phyloP scores from a whole-genome alignment of 495 filamentous ascomycete genomes.

The Arthonia radiata region DNA sequence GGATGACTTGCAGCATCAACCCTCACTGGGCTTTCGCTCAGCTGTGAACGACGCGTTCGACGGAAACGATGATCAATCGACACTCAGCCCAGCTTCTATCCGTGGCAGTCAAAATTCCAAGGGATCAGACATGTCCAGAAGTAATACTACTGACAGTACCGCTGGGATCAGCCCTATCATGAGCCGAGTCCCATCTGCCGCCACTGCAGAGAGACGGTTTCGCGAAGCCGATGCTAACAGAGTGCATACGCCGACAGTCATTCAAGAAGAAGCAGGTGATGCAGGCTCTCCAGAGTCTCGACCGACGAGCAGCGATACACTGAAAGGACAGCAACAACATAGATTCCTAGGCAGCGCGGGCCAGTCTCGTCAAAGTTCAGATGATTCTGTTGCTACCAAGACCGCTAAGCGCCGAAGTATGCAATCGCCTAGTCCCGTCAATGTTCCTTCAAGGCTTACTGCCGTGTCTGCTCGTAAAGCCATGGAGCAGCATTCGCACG shows the following conservation, averaged over 20 bases:
- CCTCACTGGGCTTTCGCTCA: conserved; percentile 38
- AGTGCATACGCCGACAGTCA: no score
- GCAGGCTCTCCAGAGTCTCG: conserved; percentile 6
- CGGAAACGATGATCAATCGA: conserved; percentile 14
- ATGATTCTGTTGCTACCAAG: no score
- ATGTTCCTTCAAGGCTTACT: conserved; percentile 36
- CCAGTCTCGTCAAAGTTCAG: no score
- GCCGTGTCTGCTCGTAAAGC: conserved; percentile 23
- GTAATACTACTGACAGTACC: conserved; percentile 40
- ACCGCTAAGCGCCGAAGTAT: conserved; percentile 35
- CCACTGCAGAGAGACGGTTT: conserved; percentile 8
- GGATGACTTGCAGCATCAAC: conserved; percentile 22
- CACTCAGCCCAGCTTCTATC: conserved; percentile 30
- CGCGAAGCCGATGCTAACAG: conserved; percentile 19
- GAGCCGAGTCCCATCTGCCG: conserved; percentile 20
- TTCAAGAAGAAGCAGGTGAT: conserved; percentile 24
- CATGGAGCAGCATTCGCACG: conserved; percentile 13
- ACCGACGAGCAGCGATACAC: no score
- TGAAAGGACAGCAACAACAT: no score
- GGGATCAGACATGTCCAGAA: conserved; percentile 22
- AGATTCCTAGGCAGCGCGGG: no score
- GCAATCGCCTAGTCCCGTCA: conserved; percentile 33
- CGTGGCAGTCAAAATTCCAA: conserved; percentile 14
- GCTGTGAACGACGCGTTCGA: conserved; percentile 50
- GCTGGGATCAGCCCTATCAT: conserved; percentile 47